Base-by-base conservation (phyloP, 352 stramenopile species). In the Phytophthora crassamura region DNA sequence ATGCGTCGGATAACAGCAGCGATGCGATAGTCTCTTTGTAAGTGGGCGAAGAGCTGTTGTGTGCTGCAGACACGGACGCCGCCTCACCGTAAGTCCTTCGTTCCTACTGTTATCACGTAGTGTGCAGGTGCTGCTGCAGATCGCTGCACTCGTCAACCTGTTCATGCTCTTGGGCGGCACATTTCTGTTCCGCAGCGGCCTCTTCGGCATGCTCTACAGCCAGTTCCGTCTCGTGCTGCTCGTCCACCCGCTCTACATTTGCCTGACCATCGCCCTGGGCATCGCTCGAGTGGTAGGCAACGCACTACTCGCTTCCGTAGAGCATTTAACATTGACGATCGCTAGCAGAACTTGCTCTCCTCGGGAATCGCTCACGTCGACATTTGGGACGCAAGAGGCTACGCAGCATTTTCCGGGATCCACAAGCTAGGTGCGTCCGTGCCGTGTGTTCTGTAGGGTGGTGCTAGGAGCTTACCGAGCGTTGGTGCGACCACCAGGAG, bases 181-280 rank as follows among this genome's bases (percentile, higher is more conserved):
- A 9, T 90, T 90, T 62, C 74, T 90, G 52, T 92, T 92, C 64
- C 81, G 78, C 22, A 92, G 80, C 38, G 81, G 84, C 0, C 74
- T 92, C 22, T 89, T 90, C 45, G 65, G 65, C 33, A 60, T 92
- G 33, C 59, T 92, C 14, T 89, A 80, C 59, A 52, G 42, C 5
- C 73, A 90, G 25, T 92, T 92, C 41, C 79, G 78, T 0, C 25
- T 58, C 1, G 64, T 84, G 32, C 40, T 92, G 15, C 68, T 77
- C 11, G 61, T 84, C 3, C 78, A 87, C 2, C 70, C 67, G 10
- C 42, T 74, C 5, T 92, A 92, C 53, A 87, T 88, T 20, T 38
- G 74, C 1, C 46, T 77, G 8, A 89, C 84, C 6, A 69, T 84
- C n/a, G 42, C 78, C 8, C 54, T 90, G 3, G 77, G 69, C 8